Percentiles rank a stretch among this genome's conserved stretches.
Evolutionary conservation across 768 basidiomycete species (phyloP).

Genomic region (Terana coerulea): DNA sequence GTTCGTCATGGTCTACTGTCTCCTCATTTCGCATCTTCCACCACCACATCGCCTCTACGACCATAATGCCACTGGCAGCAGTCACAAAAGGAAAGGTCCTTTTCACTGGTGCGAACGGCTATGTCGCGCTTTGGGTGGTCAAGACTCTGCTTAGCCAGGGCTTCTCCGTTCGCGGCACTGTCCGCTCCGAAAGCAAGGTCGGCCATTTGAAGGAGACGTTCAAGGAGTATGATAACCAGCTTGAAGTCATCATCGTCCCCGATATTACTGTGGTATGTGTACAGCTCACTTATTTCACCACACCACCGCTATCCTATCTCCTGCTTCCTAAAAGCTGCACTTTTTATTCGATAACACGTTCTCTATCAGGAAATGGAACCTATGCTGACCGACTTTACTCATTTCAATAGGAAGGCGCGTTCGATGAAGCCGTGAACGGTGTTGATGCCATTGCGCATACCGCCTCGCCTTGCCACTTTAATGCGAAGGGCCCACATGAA

Average conservation of each 20-base stretch:
- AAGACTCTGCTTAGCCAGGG: conserved; percentile 54
- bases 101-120: conserved; percentile 59
- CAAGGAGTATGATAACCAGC: conserved; percentile 47
- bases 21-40: neutral
- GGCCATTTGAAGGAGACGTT: conserved; percentile 53
- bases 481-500: conserved; percentile 30
- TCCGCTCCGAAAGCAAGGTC: conserved; percentile 59
- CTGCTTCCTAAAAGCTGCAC: too few species aligned
- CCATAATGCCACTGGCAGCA: conserved; percentile 29
- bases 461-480: neutral
- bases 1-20: neutral
- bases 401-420: neutral
- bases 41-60: neutral
- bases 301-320: too few species aligned
- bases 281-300: neutral
- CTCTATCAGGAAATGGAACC: too few species aligned
- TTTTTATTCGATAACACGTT: too few species aligned
- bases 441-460: conserved; percentile 33
- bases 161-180: conserved; percentile 62
- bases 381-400: neutral
- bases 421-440: conserved; percentile 40
- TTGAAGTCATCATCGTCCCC: conserved; percentile 63
- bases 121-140: conserved; percentile 57
- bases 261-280: conserved; percentile 55
- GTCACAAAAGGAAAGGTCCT: conserved; percentile 39